Percentiles rank a stretch among this genome's conserved stretches.
Evolutionary conservation across 371 early-diverging fungal species (phyloP).

Genomic region (Amoeboaphelidium occidentale): DNA sequence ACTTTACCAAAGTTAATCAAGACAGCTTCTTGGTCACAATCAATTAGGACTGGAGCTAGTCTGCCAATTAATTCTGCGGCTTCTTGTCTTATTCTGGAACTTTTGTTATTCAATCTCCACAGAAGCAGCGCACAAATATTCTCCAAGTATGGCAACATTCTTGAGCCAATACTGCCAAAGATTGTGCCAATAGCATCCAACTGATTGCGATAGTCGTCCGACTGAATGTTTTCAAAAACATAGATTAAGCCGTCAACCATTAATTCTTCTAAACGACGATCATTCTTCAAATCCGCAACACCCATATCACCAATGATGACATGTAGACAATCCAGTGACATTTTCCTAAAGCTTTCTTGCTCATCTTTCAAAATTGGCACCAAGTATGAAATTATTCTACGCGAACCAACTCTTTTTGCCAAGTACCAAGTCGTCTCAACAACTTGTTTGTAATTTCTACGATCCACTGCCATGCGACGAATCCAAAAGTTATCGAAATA

Average conservation of each 20-base stretch:
- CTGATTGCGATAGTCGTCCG: slow-evolving; percentile 49
- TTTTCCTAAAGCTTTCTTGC: slow-evolving; percentile 72
- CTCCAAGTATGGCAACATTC: slow-evolving; percentile 70
- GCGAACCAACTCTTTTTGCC: slow-evolving; percentile 73
- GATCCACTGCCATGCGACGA: slow-evolving; percentile 83
- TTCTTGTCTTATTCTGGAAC: slow-evolving; percentile 83
- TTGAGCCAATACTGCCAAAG: slow-evolving; percentile 62
- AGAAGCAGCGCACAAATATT: slow-evolving; percentile 80
- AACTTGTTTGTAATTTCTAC: slow-evolving; percentile 66
- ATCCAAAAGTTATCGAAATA: slow-evolving; percentile 94
- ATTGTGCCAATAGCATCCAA: slow-evolving; percentile 86
- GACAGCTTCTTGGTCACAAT: slow-evolving; percentile 78
- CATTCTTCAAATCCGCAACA: slow-evolving; percentile 46
- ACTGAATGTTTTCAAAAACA: slow-evolving; percentile 86
- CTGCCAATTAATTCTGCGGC: slow-evolving; percentile 86
- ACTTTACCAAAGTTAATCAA: slow-evolving; percentile 75
- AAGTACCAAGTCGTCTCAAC: slow-evolving; percentile 88
- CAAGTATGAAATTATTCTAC: slow-evolving; percentile 58
- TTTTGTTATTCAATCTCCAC: slow-evolving; percentile 90
- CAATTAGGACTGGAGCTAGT: slow-evolving; percentile 74
- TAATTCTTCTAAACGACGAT: slow-evolving; percentile 61
- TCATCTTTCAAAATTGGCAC: slow-evolving; percentile 85
- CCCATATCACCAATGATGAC: slow-evolving; percentile 52
- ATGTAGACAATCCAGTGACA: slow-evolving; percentile 90
- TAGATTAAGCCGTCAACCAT: slow-evolving; percentile 85